Evolutionary conservation across 2,329 filamentous ascomycete species (phyloP), one percentile per base, ranked within the genome.

Genomic region (Fonsecaea monophora): DNA sequence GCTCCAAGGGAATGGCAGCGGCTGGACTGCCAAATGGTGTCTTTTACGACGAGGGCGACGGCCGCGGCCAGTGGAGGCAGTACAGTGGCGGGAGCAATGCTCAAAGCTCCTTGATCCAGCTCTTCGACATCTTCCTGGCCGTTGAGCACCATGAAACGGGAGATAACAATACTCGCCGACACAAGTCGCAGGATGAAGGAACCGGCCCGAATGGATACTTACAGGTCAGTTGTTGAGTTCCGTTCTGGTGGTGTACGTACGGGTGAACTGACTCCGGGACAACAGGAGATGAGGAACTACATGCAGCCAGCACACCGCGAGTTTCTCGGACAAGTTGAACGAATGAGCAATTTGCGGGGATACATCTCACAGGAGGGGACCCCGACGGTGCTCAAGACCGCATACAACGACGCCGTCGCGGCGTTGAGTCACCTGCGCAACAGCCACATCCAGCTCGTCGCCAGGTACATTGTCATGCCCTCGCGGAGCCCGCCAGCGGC

Each of bases 1-100:
- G 84, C 0, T 85, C 81, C 67, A 85, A 84, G 75, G 83, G 84
- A 62, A 85, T 85, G 83, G 80, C 79, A 7, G 76, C 78, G 1
- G 83, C 83, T 0, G 83, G 83, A 3, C 72, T 85, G 35, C 82
- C 83, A 0, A 77, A 79, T 5, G 84, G 84, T 10, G 80, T 86
- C 2, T 85, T 83, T 69, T 86, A 85, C 68, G 83, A 85, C 61
- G 75, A 82, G 45, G 83, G 83, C 3, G 71, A 82, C 7, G 82
- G 81, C 0, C 77, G 78, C 42, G 83, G 82, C 0, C 74, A 80
- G 12, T 86, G 83, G 83, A 77, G 78, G 21, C 81, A 83, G 58
- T 82, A 84, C 65, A 81, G 82, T 37, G 84, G 84, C 2, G 84
- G 84, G 0, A 85, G 83, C 68, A 86, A 86, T 70, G 84, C 82